phyloP scores from a whole-genome alignment of 495 filamentous ascomycete species.

The Neurospora discreta region DNA sequence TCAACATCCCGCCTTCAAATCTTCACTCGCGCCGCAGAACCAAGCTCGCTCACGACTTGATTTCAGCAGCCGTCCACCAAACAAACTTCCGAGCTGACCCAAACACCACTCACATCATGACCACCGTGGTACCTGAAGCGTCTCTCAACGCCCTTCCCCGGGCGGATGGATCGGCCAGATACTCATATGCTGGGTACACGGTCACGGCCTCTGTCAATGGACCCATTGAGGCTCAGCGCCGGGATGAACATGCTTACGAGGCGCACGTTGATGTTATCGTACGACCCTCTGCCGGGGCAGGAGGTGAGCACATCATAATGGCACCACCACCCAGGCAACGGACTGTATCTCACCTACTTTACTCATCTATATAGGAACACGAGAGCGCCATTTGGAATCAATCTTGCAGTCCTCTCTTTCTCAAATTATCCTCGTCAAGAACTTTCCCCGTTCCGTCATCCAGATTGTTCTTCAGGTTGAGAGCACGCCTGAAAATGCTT shows the following conservation, averaged over 20 bases:
- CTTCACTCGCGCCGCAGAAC: conserved; percentile 1
- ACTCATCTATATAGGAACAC: conserved; percentile 40
- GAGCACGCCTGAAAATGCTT: conserved; percentile 43
- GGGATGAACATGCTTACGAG: conserved; percentile 83
- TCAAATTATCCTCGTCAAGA: conserved; percentile 55
- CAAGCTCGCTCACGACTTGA: background rate
- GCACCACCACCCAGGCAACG: conserved; percentile 9
- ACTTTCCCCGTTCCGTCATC: conserved; percentile 57
- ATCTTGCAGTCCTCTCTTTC: conserved; percentile 55
- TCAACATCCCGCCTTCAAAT: background rate
- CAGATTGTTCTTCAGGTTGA: conserved; percentile 58
- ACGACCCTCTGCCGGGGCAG: conserved; percentile 72
- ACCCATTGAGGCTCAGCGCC: conserved; percentile 78
- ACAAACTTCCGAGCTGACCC: background rate
- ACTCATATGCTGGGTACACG: conserved; percentile 64
- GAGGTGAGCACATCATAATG: conserved; percentile 47
- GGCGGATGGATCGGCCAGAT: conserved; percentile 81
- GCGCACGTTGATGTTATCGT: conserved; percentile 83
- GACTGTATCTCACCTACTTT: conserved; percentile 27
- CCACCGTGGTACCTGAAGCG: conserved; percentile 34
- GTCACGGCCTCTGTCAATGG: conserved; percentile 82
- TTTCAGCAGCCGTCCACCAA: background rate
- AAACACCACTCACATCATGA: conserved; percentile 24
- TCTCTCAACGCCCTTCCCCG: conserved; percentile 50
- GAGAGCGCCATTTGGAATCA: conserved; percentile 64